Evolutionary conservation across 1,139 yeast genomes (phyloP), one percentile per base, ranked within the genome.

Genomic region (Saccharomyces hybrid): DNA sequence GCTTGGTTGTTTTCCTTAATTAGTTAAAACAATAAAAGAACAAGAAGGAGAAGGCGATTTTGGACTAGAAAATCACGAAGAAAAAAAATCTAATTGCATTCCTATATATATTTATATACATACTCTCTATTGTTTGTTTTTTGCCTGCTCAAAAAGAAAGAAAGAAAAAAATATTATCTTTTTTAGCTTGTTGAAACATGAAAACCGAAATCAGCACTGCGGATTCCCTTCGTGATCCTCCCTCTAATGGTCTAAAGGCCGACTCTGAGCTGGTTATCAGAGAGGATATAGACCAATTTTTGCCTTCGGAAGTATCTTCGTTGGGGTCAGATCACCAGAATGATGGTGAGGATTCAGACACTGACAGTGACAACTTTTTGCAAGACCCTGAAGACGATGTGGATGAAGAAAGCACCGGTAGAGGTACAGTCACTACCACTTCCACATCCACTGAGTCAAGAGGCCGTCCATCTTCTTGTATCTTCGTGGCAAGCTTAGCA

Each of bases 401-500:
- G 23, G 47, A 47, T 14, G 31, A 49, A 14, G 46, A 26, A 5
- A 16, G 8, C 13, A 44, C 49, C 8, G 54, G 51, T 4, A 51
- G 50, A 5, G 54, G 28, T 28, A 23, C 49, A 27, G 52, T 11
- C 7, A 3, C 38, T 3, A 49, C 49, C 25, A 26, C 23, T 13
- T 34, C 19, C 16, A 26, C 23, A 8, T 29, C 19, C n/a, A 14
- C 50, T 32, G 14, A 47, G 49, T 66, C 64, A 53, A 68, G 75
- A 41, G 74, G 75, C 29, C 77, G 88, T 46, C 96, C 96, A 14
- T 85, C 95, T 0, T 83, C 96, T 3, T 89, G 96, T 70, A 87
- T 88, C 1, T 89, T 89, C 73, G 97, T 89, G 53, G 97, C 96
- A 29, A 76, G 90, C 66, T 79, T 88, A 55, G 79, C 87, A 5